Percentiles rank a stretch among this genome's conserved stretches.
phyloP scores from a whole-genome alignment of 2,329 filamentous ascomycete species.

The Paraphaeosphaeria minitans region DNA sequence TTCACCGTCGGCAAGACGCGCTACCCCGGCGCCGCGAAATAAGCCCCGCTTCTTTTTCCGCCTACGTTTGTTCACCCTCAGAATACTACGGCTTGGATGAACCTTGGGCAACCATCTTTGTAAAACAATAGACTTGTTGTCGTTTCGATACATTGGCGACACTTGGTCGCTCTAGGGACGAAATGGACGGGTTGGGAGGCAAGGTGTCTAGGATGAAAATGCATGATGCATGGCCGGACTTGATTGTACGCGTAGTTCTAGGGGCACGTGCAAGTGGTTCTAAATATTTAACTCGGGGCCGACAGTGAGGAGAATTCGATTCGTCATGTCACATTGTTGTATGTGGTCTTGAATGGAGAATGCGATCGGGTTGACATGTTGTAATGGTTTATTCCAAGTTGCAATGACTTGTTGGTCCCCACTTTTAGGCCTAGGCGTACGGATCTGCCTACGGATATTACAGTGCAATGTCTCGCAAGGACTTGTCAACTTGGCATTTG shows the following conservation, averaged over 20 bases:
- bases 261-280: neutral
- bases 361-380: no score
- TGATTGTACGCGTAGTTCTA: constrained; percentile 11
- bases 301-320: neutral
- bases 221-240: neutral
- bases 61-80: neutral
- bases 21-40: constrained; percentile 39
- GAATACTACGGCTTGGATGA: constrained; percentile 11
- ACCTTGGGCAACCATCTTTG: constrained; percentile 21
- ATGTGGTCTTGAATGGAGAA: no score
- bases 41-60: constrained; percentile 14
- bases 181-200: neutral
- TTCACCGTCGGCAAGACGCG: constrained; percentile 83
- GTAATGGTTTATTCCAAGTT: no score
- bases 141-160: constrained; percentile 21
- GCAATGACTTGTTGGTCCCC: no score
- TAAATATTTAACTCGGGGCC: constrained; percentile 6
- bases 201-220: neutral
- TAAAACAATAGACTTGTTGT: constrained; percentile 28
- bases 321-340: neutral
- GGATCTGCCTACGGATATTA: no score
- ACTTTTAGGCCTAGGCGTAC: no score
- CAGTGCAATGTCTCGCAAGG: no score
- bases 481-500: no score
- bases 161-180: constrained; percentile 19